These are phyloP conservation scores for Hypoxylon perforatum DNA, from an alignment of 495 filamentous ascomycete genomes.

Conservation along the genomic window DNA sequence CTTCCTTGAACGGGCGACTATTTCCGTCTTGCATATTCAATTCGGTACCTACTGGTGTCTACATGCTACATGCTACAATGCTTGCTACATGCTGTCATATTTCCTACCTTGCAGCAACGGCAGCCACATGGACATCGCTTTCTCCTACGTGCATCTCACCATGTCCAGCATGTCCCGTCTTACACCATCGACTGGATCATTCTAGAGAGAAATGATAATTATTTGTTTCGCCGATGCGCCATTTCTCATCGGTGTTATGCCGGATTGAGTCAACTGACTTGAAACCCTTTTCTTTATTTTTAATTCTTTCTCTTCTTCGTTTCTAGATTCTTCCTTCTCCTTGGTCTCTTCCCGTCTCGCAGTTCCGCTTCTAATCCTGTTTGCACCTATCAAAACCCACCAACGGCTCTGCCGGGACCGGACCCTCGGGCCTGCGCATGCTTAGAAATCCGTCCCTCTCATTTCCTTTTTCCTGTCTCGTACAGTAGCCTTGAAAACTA, in stretches of 20 bases:
- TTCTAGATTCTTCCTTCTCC: conserved; percentile 30
- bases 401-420: conserved; percentile 34
- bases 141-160: conserved; percentile 4
- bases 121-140: conserved; percentile 7
- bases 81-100: too few species aligned
- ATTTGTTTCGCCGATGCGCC: conserved; percentile 25
- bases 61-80: conserved; percentile 1
- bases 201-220: not conserved
- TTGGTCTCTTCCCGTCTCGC: conserved; percentile 25
- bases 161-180: conserved; percentile 9
- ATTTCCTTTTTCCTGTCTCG: conserved; percentile 22
- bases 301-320: conserved; percentile 17
- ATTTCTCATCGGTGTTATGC: conserved; percentile 29
- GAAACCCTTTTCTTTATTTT: conserved; percentile 21
- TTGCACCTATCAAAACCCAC: conserved; percentile 33
- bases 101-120: not conserved
- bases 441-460: conserved; percentile 45
- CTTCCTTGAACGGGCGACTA: too few species aligned
- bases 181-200: not conserved
- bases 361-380: conserved; percentile 35
- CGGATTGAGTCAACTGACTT: conserved; percentile 32
- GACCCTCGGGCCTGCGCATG: conserved; percentile 28
- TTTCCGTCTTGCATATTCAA: too few species aligned
- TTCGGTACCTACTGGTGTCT: conserved; percentile 3
- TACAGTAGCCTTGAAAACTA: conserved; percentile 15